Conservation (phyloP, 1,284 basidiomycete genomes). For the Somion occarium region DNA sequence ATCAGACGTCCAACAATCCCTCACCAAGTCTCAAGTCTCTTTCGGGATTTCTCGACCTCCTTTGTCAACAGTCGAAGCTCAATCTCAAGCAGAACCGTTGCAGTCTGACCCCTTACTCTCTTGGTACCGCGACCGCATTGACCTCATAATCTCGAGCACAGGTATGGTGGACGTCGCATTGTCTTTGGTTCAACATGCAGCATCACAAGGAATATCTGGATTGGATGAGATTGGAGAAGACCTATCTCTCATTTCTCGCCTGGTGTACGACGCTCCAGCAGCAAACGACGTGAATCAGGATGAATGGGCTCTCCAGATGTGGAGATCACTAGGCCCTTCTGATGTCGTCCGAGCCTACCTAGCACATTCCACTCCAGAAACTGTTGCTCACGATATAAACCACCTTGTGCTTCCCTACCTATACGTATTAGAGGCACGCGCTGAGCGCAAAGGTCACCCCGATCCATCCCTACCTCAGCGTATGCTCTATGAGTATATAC, state of each 20-base stretch:
- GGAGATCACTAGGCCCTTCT: slow-evolving; percentile 63
- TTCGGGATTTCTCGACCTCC: slow-evolving; percentile 9
- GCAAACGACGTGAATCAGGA: slow-evolving; percentile 34
- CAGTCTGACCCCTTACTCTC: slow-evolving; percentile 41
- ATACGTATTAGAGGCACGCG: slow-evolving; percentile 81
- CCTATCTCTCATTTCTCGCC: slow-evolving; percentile 75
- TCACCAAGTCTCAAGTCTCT: slow-evolving; percentile 26
- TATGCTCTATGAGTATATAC: slow-evolving; percentile 73
- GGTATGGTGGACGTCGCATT: slow-evolving; percentile 81
- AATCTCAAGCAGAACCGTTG: slow-evolving; percentile 15
- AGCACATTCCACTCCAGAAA: slow-evolving; percentile 57
- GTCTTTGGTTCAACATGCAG: slow-evolving; percentile 79
- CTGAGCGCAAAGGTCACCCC: slow-evolving; percentile 71
- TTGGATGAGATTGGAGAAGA: slow-evolving; percentile 89
- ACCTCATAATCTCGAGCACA: slow-evolving; percentile 55
- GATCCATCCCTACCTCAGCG: slow-evolving; percentile 57
- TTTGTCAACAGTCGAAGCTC: neutral
- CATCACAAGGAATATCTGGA: slow-evolving; percentile 71
- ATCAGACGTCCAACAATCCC: slow-evolving; percentile 34
- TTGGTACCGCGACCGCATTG: slow-evolving; percentile 75
- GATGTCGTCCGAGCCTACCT: slow-evolving; percentile 75
- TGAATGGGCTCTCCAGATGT: slow-evolving; percentile 72
- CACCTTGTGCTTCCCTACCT: slow-evolving; percentile 86
- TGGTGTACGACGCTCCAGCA: slow-evolving; percentile 74
- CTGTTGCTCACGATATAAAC: slow-evolving; percentile 67